These are phyloP conservation scores for Scheffersomyces segobiensis DNA, from an alignment of 1,139 yeast species.

Conservation along the genomic window DNA sequence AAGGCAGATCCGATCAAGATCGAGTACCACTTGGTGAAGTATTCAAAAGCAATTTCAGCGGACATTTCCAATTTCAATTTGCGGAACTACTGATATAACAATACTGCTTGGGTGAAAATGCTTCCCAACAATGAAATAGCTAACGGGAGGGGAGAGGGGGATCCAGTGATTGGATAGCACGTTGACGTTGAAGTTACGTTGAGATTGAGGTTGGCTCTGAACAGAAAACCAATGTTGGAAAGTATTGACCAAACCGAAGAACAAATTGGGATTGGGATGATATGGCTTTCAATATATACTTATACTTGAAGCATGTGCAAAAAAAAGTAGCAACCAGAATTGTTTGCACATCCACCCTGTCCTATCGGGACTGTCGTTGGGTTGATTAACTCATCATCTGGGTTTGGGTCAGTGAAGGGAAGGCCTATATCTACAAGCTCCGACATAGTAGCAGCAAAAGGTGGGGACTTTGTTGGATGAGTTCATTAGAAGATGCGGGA, in stretches of 20 bases:
- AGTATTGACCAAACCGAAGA: not conserved
- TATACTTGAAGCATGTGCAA: not conserved
- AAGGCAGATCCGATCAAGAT: conserved; percentile 10
- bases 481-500: not conserved
- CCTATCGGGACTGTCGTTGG: not conserved
- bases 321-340: no score
- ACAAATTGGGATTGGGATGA: not conserved
- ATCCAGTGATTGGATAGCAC: not conserved
- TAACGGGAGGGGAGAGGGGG: not conserved
- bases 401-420: not conserved
- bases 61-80: not conserved
- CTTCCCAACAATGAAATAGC: not conserved
- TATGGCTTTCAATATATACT: not conserved
- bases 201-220: not conserved
- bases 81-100: not conserved
- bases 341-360: not conserved
- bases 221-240: not conserved
- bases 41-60: conserved; percentile 1
- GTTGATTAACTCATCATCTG: not conserved
- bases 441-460: not conserved
- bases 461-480: not conserved
- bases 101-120: not conserved
- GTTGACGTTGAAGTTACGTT: not conserved
- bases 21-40: conserved; percentile 16
- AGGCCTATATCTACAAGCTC: not conserved